Evolutionary conservation across 73 alveolate species (phyloP).

Genomic region (Durusdinium trenchii): DNA sequence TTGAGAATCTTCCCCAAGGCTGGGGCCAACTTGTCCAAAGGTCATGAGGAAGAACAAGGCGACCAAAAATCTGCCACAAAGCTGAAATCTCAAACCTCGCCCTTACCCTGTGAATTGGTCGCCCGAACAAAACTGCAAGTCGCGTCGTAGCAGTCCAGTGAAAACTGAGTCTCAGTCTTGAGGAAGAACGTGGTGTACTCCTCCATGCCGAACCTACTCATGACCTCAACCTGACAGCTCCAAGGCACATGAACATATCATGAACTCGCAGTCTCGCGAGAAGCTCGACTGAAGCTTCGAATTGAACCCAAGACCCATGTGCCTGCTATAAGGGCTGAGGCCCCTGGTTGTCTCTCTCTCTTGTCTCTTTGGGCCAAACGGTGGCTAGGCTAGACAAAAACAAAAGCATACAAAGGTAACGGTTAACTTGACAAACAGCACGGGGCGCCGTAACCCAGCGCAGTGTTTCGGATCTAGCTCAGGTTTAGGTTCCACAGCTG

Average conservation of each 20-base stretch:
- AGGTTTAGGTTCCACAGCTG: too few species aligned
- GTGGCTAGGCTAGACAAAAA: too few species aligned
- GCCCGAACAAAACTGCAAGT: background rate
- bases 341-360: too few species aligned
- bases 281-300: too few species aligned
- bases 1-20: background rate
- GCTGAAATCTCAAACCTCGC: background rate
- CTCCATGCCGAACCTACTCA: slow-evolving; percentile 62
- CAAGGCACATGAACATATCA: background rate
- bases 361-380: too few species aligned
- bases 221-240: slow-evolving; percentile 7
- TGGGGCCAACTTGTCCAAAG: slow-evolving; percentile 50
- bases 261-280: too few species aligned
- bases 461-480: too few species aligned
- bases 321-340: too few species aligned
- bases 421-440: too few species aligned
- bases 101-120: background rate
- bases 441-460: too few species aligned
- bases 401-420: too few species aligned
- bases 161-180: background rate
- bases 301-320: too few species aligned
- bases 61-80: slow-evolving; percentile 15
- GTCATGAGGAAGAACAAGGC: slow-evolving; percentile 70
- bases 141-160: background rate
- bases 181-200: slow-evolving; percentile 50